Evolutionary conservation across 192 early-diverging fungal genomes (phyloP), one percentile per base, ranked within the genome.

Genomic region (Coemansia sp.): DNA sequence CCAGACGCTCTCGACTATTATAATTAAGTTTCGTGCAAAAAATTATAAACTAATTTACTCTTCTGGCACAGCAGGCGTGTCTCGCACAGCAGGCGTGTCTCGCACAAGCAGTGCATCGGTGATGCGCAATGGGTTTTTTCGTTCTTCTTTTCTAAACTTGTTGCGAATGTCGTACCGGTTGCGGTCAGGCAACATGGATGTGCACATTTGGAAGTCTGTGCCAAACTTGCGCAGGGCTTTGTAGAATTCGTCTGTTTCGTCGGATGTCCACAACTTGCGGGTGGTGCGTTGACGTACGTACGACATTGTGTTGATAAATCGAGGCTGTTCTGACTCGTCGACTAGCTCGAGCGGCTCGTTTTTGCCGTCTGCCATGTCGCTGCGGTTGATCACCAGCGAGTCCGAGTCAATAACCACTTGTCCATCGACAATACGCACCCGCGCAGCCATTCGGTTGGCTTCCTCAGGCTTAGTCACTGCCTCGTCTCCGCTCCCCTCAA

Each of bases 111-210:
- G n/a, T 5, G 69, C 64, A 8, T 57, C 64, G 4, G 78, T 81
- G 48, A 81, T 71, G 21, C 73, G 62, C 37, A 48, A 24, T 7
- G 43, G 32, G 22, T 69, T 57, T 9, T n/a, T 41, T 47, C 23
- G 64, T 27, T 83, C 82, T 56, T 83, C 82, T 5, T 51, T 50
- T 38, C 69, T 71, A 65, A 83, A 83, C 70, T 83, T 83, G 64
- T 75, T 79, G 54, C 63, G 60, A 22, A 79, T 57, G 19, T 83
- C 72, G 45, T 75, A 74, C 27, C 82, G 69, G 45, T 65, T 73
- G 45, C 82, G 69, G 12, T 54, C 50, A 4, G 69, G 64, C 57
- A 83, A 63, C 17, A 32, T 67, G 3, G 57, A 48, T 9, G 82
- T 47, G n/a, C 79, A 65, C 70, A 79, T 79, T 39, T 79, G 62